Conservation (phyloP, 441 rosid species). For the Manihot esculenta region DNA sequence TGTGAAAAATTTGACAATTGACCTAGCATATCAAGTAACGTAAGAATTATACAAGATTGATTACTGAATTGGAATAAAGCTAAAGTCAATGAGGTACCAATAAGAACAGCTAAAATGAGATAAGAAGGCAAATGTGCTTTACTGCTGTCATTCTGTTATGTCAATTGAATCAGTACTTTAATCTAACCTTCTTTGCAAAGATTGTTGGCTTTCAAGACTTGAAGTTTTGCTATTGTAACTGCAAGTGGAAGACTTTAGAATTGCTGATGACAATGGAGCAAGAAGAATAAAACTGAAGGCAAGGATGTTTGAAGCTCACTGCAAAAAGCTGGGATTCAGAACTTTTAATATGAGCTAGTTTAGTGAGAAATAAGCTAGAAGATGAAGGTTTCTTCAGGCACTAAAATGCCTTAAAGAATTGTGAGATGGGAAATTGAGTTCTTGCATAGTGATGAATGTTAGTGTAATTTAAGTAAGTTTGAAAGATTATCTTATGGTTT, state of each 20-base stretch:
- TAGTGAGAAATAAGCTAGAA: conserved; percentile 1
- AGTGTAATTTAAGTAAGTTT: not conserved
- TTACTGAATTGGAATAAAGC: not conserved
- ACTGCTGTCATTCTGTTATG: not conserved
- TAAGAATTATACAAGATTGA: not conserved
- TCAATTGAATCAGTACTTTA: not conserved
- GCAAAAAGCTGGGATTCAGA: not conserved
- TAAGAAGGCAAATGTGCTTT: not conserved
- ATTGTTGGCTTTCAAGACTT: not conserved
- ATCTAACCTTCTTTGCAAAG: not conserved
- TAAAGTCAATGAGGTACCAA: not conserved
- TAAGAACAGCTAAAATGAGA: not conserved
- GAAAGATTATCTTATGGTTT: not conserved
- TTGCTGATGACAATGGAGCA: not conserved
- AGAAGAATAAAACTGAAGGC: conserved; percentile 2
- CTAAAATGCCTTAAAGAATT: not conserved
- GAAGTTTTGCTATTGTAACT: not conserved
- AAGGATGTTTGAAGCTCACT: not conserved
- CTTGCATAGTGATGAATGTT: not conserved
- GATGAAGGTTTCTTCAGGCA: not conserved
- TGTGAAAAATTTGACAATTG: not conserved
- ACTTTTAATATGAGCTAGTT: not conserved
- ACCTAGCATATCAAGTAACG: not conserved
- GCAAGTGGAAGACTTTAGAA: not conserved
- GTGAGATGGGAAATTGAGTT: not conserved